Evolutionary conservation across 2,329 filamentous ascomycete species (phyloP).

Genomic region (Xylariaceae sp.): DNA sequence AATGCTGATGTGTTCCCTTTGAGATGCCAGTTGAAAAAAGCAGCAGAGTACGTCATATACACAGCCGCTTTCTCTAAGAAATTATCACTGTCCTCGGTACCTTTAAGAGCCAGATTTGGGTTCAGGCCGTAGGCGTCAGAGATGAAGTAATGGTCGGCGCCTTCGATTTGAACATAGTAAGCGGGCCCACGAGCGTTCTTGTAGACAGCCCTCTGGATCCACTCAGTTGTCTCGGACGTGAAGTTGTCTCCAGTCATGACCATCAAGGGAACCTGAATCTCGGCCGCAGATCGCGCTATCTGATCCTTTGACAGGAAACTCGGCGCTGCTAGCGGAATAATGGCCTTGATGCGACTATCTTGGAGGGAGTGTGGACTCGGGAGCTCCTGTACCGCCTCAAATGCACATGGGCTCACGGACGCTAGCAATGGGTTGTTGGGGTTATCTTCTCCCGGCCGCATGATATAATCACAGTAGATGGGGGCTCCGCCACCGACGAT

Average conservation of each 20-base stretch:
- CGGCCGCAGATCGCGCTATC: constrained; percentile 24
- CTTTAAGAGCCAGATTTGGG: constrained; percentile 11
- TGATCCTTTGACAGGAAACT: constrained; percentile 23
- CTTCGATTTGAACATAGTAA: constrained; percentile 23
- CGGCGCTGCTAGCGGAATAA: constrained; percentile 26
- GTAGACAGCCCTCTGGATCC: constrained; percentile 22
- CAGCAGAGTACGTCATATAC: constrained; percentile 27
- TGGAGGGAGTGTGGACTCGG: constrained; percentile 17
- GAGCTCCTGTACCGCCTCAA: constrained; percentile 9
- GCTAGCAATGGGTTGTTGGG: constrained; percentile 14
- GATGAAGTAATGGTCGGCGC: constrained; percentile 26
- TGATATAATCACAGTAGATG: constrained; percentile 25
- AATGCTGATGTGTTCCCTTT: constrained; percentile 21
- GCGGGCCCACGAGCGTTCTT: constrained; percentile 17
- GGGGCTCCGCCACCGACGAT: constrained; percentile 23
- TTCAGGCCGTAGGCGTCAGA: constrained; percentile 24
- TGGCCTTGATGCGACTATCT: constrained; percentile 26
- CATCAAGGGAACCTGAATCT: constrained; percentile 25
- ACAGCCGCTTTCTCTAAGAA: constrained; percentile 29
- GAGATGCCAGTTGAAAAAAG: constrained; percentile 26
- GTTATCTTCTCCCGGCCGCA: constrained; percentile 12
- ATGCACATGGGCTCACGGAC: constrained; percentile 22
- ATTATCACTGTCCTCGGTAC: constrained; percentile 9
- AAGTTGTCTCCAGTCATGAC: constrained; percentile 27
- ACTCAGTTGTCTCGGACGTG: constrained; percentile 25